phyloP scores from a whole-genome alignment of 805 yeast genomes.

The Yamadazyma olivae region DNA sequence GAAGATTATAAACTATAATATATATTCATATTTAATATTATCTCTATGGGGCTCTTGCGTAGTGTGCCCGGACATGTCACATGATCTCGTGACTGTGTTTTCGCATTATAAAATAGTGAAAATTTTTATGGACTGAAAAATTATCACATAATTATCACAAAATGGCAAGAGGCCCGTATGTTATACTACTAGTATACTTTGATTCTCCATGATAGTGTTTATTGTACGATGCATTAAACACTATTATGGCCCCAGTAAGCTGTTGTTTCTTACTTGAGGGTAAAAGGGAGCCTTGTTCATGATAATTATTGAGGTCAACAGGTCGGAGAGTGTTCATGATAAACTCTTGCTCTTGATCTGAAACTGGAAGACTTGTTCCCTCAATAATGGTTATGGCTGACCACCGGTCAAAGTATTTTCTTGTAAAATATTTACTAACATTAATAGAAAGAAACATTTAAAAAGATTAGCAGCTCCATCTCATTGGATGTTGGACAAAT shows the following conservation, averaged over 20 bases:
- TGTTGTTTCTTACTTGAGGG: constrained; percentile 22
- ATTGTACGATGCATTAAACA: too few species aligned
- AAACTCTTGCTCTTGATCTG: too few species aligned
- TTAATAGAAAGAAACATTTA: constrained; percentile 98
- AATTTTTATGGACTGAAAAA: too few species aligned
- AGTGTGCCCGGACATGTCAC: too few species aligned
- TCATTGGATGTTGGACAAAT: constrained; percentile 99
- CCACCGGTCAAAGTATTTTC: too few species aligned
- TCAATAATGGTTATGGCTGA: too few species aligned
- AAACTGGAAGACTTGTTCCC: too few species aligned
- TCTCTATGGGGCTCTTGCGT: too few species aligned
- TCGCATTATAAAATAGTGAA: too few species aligned
- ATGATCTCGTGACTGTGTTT: not conserved
- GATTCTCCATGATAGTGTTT: constrained; percentile 3
- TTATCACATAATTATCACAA: constrained; percentile 17
- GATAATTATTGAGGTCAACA: constrained; percentile 31
- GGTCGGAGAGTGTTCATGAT: too few species aligned
- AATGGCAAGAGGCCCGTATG: constrained; percentile 58
- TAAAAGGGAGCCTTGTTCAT: constrained; percentile 50
- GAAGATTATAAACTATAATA: constrained; percentile 1
- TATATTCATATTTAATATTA: too few species aligned
- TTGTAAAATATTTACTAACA: too few species aligned
- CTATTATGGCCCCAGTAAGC: constrained; percentile 9
- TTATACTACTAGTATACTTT: constrained; percentile 9
- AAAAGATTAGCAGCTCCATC: constrained; percentile 99